Base-by-base conservation (phyloP, 768 basidiomycete species). In the Sistotremastrum niveocremeum region DNA sequence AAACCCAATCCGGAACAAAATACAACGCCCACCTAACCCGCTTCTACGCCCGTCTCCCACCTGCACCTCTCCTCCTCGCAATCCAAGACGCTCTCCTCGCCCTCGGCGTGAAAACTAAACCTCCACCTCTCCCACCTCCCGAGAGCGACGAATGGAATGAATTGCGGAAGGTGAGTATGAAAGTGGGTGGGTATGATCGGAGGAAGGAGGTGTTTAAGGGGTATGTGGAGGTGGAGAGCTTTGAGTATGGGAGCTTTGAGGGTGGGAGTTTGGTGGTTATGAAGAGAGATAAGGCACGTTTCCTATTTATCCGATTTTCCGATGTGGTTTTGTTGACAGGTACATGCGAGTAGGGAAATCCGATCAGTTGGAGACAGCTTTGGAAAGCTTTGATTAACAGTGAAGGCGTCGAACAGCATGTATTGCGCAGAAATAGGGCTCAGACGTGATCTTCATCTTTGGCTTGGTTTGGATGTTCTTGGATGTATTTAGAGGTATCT, bases 21-120 rank as follows among this genome's bases (percentile, higher is more conserved):
- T 87, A 88, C 54, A 79, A 69, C 2, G 82, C 85, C 0, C 73
- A 79, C 48, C 70, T 88, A 11, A 89, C 88, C 1, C 79, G 87
- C 0, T 90, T 91, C 68, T 90, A 87, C 59, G 72, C 81, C 0
- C 60, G 70, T 0, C 57, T 80, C 3, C 65, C 67, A 0, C 82
- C 83, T 0, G 60, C 63, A 0, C 61, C 72, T 3, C 64, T 87
- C 38, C 56, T 79, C 37, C 54, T 62, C 4, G 66, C 79, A 46
- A 61, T 88, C 42, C 66, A 74, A 45, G 72, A 75, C 42, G 70
- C 69, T 33, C 65, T 87, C 7, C 64, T 69, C 35, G 52, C 44
- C 0, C 54, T 75, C 1, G 66, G 65, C 6, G 74, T 78, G 20
- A 72, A 73, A 54, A 68, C 67, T 57, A 79, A 74, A 54, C 54